Evolutionary conservation across 176 grass and related monocot genomes (phyloP).

Genomic region (Oryza longistaminata): DNA sequence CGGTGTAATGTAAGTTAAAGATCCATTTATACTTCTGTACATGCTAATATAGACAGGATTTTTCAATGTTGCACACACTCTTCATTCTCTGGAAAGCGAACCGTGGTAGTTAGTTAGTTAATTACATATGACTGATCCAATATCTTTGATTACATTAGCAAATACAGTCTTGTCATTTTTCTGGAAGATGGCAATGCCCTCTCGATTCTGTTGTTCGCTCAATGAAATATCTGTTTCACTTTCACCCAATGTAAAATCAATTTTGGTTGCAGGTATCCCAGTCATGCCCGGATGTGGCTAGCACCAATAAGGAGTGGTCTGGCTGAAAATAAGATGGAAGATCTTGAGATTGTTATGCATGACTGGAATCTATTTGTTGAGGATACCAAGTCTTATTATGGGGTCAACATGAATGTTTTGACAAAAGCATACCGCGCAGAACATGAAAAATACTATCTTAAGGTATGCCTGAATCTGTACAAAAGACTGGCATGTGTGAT

Average conservation of each 20-base stretch:
- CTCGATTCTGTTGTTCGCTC: neutral
- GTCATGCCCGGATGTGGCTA: slow-evolving; percentile 94
- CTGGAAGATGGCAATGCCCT: neutral
- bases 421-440: slow-evolving; percentile 79
- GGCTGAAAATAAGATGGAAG: slow-evolving; percentile 78
- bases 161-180: neutral
- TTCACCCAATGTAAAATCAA: neutral
- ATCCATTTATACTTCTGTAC: neutral
- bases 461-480: slow-evolving; percentile 42
- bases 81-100: neutral
- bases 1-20: slow-evolving; percentile 92
- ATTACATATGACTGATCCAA: too few species aligned
- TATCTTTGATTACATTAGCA: neutral
- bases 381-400: slow-evolving; percentile 80
- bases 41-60: neutral
- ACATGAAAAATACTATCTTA: slow-evolving; percentile 94
- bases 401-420: slow-evolving; percentile 92
- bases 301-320: slow-evolving; percentile 82
- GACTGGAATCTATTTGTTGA: slow-evolving; percentile 80
- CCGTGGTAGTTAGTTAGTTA: neutral
- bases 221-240: neutral
- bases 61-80: neutral
- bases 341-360: slow-evolving; percentile 70
- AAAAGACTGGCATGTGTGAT: neutral
- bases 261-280: slow-evolving; percentile 78